phyloP scores from a whole-genome alignment of 1,139 yeast genomes.

The Suhomyces maxii region DNA sequence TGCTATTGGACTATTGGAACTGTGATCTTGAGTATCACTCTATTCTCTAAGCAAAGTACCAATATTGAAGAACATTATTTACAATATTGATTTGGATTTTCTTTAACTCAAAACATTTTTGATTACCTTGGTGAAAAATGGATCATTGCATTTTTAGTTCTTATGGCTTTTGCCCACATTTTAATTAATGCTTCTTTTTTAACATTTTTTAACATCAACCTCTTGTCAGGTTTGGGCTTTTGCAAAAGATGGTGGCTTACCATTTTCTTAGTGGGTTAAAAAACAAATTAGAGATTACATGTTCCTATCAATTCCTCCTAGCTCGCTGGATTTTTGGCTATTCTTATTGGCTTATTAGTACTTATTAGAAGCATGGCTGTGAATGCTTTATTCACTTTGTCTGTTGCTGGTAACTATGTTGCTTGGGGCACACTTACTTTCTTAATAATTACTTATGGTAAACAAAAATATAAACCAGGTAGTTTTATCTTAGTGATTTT shows the following conservation, averaged over 20 bases:
- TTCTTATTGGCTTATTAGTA: slow-evolving; percentile 57
- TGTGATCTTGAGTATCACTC: slow-evolving; percentile 52
- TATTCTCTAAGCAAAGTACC: slow-evolving; percentile 54
- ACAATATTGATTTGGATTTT: slow-evolving; percentile 48
- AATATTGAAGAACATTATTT: slow-evolving; percentile 46
- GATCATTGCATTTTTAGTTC: slow-evolving; percentile 65
- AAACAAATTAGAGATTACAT: slow-evolving; percentile 47
- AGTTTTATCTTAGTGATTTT: slow-evolving; percentile 56
- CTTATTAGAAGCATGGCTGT: slow-evolving; percentile 57
- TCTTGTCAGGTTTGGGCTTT: slow-evolving; percentile 56
- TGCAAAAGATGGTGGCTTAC: slow-evolving; percentile 52
- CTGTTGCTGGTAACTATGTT: slow-evolving; percentile 60
- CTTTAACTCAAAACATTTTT: slow-evolving; percentile 64
- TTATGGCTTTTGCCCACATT: slow-evolving; percentile 62
- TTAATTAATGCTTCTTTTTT: slow-evolving; percentile 63
- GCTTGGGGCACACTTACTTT: slow-evolving; percentile 58
- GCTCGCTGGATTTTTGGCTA: slow-evolving; percentile 48
- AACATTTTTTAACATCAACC: slow-evolving; percentile 49
- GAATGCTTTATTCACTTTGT: slow-evolving; percentile 58
- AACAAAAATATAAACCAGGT: slow-evolving; percentile 58
- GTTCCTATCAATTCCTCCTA: slow-evolving; percentile 65
- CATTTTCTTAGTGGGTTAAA: slow-evolving; percentile 48
- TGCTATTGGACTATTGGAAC: slow-evolving; percentile 64
- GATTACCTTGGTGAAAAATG: slow-evolving; percentile 68
- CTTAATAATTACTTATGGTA: slow-evolving; percentile 47